Evolutionary conservation across 2,329 filamentous ascomycete species (phyloP), one percentile per base, ranked within the genome.

Genomic region (Xylariaceae sp.): DNA sequence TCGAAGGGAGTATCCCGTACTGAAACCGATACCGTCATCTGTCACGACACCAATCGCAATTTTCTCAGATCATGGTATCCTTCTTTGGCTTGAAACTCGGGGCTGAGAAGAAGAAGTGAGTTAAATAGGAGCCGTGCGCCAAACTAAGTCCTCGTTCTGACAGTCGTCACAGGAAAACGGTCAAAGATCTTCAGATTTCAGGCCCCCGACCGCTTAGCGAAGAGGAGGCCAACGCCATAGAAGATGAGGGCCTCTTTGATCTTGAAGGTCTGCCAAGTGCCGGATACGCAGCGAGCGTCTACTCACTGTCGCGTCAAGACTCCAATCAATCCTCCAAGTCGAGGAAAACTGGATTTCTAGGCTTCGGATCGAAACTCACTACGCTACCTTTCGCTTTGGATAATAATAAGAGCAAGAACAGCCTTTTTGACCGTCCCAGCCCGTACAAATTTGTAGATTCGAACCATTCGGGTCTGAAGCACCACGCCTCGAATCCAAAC

Each of bases 41-140:
- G 40, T 29, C 22, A 37, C 17, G 20, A 39, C 17, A 36, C 29
- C 32, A 35, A 23, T 2, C 20, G 19, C 17, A 17, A 21, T 22
- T 45, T 39, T 36, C 34, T 21, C 22, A 34, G 39, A 63, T 14
- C 37, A 80, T 81, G 78, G 77, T 80, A 19, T 79, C 78, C 2
- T 77, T 81, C 52, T 79, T 80, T 52, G 76, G 77, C 40, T 64
- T 81, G 58, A 79, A 74, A 59, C 67, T 80, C 48, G 74, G 76
- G 20, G 53, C 49, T 40, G 69, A 70, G 54, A 74, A 76, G 50
- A 79, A 73, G 66, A 80, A 80, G 63, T 73, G 66, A 70, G 75
- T 70, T n/a, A 10, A 25, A 42, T 22, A 27, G 49, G 48, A 44
- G 20, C 33, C n/a, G n/a, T n/a, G n/a, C n/a, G n/a, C n/a, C n/a